These are phyloP conservation scores for Cercospora beticola DNA, from an alignment of 2,329 filamentous ascomycete genomes.

Conservation along the genomic window DNA sequence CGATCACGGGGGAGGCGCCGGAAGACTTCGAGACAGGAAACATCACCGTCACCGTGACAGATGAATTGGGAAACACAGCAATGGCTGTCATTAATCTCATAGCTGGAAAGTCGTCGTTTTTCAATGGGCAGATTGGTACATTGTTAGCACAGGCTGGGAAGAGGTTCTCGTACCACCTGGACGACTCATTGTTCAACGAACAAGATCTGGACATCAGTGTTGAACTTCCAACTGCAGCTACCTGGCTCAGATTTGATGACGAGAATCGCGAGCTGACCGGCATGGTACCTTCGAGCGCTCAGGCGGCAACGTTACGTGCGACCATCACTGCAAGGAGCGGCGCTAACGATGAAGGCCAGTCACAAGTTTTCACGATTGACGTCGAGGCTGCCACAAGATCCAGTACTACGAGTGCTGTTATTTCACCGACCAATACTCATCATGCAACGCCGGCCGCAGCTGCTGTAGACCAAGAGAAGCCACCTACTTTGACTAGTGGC, in stretches of 20 bases:
- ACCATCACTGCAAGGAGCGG: constrained; percentile 45
- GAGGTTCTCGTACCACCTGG: constrained; percentile 50
- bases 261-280: constrained; percentile 49
- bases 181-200: constrained; percentile 44
- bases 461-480: background rate
- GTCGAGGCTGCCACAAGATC: constrained; percentile 29
- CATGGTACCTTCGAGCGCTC: constrained; percentile 46
- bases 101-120: constrained; percentile 41
- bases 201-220: constrained; percentile 46
- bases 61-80: constrained; percentile 60
- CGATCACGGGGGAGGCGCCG: constrained; percentile 64
- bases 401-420: constrained; percentile 6
- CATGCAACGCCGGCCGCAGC: constrained; percentile 4
- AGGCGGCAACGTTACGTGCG: constrained; percentile 43
- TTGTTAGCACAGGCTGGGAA: constrained; percentile 53
- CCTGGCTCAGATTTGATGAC: constrained; percentile 54
- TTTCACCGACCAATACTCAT: constrained; percentile 3
- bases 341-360: constrained; percentile 35
- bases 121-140: constrained; percentile 45
- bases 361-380: constrained; percentile 47
- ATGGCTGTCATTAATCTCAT: constrained; percentile 52
- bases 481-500: constrained; percentile 21
- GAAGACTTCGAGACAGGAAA: constrained; percentile 59
- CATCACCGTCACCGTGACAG: constrained; percentile 60
- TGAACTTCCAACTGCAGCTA: constrained; percentile 44